These are phyloP conservation scores for Suillus variegatus DNA, from an alignment of 768 basidiomycete genomes.

Conservation along the genomic window DNA sequence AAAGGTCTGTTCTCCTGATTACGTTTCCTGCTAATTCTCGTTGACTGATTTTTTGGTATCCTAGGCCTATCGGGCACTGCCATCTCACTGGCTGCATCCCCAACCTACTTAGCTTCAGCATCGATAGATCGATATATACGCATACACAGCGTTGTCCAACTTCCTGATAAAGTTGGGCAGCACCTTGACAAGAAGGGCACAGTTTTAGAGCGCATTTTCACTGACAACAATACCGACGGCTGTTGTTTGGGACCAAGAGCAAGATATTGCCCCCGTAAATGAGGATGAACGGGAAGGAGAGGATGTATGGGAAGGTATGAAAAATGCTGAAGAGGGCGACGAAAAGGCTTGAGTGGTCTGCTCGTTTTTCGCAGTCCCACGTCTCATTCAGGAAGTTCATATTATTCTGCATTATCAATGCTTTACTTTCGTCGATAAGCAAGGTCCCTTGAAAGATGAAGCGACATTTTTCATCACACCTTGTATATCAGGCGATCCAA, in stretches of 20 bases:
- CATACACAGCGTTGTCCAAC: slow-evolving; percentile 62
- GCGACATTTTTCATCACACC: background rate
- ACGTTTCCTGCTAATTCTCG: background rate
- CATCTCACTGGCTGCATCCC: slow-evolving; percentile 59
- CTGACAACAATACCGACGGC: slow-evolving; percentile 63
- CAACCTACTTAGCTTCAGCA: slow-evolving; percentile 56
- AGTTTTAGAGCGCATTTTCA: slow-evolving; percentile 63
- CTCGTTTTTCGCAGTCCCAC: background rate
- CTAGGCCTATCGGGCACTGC: slow-evolving; percentile 73
- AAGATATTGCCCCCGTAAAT: slow-evolving; percentile 10
- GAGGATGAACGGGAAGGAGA: slow-evolving; percentile 46
- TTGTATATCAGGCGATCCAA: background rate
- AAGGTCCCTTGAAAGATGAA: background rate
- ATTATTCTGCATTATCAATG: background rate
- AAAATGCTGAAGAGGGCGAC: slow-evolving; percentile 46
- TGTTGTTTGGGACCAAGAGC: slow-evolving; percentile 58
- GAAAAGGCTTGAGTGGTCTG: slow-evolving; percentile 24
- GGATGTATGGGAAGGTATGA: slow-evolving; percentile 71
- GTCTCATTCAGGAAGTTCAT: background rate
- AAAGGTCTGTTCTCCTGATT: slow-evolving; percentile 46
- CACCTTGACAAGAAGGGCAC: slow-evolving; percentile 59
- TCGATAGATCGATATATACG: slow-evolving; percentile 72
- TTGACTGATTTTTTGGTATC: slow-evolving; percentile 1
- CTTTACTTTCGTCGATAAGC: background rate
- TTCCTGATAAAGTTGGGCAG: slow-evolving; percentile 47